These are phyloP conservation scores for Pyricularia sp. DNA, from an alignment of 2,329 filamentous ascomycete species.

Conservation along the genomic window DNA sequence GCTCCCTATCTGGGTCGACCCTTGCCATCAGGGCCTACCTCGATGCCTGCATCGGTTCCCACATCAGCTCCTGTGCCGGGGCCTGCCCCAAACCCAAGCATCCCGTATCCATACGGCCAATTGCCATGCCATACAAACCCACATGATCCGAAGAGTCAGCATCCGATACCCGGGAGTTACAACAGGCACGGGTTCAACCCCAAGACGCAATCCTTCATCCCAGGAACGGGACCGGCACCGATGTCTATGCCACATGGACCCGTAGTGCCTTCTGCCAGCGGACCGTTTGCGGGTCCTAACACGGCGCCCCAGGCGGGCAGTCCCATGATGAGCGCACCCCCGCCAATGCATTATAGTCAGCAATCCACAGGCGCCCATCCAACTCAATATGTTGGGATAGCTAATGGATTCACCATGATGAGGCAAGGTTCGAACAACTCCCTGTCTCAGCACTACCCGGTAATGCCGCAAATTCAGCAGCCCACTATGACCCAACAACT, in stretches of 20 bases:
- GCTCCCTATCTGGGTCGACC: conserved; percentile 15
- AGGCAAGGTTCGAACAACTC: conserved; percentile 48
- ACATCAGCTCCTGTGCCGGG: conserved; percentile 8
- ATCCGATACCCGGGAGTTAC: conserved; percentile 58
- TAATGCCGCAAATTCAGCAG: conserved; percentile 11
- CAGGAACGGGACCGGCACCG: conserved; percentile 43
- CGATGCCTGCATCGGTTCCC: conserved; percentile 5
- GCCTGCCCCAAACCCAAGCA: conserved; percentile 15
- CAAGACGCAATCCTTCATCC: conserved; percentile 87
- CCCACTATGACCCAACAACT: conserved; percentile 19
- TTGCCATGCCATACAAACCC: conserved; percentile 61
- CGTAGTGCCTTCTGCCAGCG: conserved; percentile 21
- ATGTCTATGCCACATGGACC: conserved; percentile 28
- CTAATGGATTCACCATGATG: conserved; percentile 42
- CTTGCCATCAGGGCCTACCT: conserved; percentile 11
- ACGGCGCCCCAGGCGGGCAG: neutral
- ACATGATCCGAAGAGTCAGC: conserved; percentile 64
- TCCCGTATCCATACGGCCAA: conserved; percentile 71
- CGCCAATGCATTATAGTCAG: conserved; percentile 41
- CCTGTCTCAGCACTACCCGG: conserved; percentile 30
- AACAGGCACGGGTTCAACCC: conserved; percentile 86
- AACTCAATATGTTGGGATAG: conserved; percentile 32
- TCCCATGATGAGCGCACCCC: conserved; percentile 21
- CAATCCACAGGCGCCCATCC: conserved; percentile 39
- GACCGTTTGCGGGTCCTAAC: conserved; percentile 33